These are phyloP conservation scores for Boletus fagicola DNA, from an alignment of 768 basidiomycete genomes.

Conservation along the genomic window DNA sequence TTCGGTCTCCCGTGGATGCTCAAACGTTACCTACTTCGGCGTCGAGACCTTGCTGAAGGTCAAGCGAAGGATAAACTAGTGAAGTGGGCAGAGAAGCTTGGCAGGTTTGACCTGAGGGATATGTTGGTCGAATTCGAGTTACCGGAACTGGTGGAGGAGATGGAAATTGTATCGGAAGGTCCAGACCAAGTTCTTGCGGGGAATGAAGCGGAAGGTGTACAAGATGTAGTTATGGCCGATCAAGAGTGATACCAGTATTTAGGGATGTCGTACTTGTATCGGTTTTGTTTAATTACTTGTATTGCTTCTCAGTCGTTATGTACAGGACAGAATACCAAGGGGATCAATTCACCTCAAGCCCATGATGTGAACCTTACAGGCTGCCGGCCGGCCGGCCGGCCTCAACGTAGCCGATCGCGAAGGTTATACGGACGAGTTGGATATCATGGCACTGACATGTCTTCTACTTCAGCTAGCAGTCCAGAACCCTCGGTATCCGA, in stretches of 20 bases:
- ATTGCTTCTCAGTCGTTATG: background rate
- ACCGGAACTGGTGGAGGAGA: slow-evolving; percentile 12
- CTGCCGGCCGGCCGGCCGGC: background rate
- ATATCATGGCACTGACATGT: slow-evolving; percentile 3
- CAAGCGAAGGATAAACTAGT: slow-evolving; percentile 15
- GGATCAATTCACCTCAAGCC: background rate
- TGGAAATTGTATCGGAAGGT: slow-evolving; percentile 6
- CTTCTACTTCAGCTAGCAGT: background rate
- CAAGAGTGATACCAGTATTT: background rate
- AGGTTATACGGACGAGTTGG: background rate
- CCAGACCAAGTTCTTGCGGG: background rate
- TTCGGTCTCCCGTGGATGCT: slow-evolving; percentile 29
- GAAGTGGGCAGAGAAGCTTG: slow-evolving; percentile 18
- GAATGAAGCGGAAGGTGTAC: background rate
- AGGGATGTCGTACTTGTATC: background rate
- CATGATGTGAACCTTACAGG: background rate
- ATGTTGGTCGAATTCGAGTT: slow-evolving; percentile 21
- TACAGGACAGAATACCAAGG: background rate
- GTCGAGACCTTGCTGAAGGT: slow-evolving; percentile 19
- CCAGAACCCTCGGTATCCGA: too few species aligned
- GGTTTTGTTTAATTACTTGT: background rate
- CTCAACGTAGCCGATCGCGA: background rate
- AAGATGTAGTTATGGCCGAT: slow-evolving; percentile 12
- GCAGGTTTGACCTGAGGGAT: slow-evolving; percentile 24
- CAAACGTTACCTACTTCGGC: slow-evolving; percentile 25